phyloP scores from a whole-genome alignment of 192 early-diverging fungal species.

The Backusella parvicylindrica region DNA sequence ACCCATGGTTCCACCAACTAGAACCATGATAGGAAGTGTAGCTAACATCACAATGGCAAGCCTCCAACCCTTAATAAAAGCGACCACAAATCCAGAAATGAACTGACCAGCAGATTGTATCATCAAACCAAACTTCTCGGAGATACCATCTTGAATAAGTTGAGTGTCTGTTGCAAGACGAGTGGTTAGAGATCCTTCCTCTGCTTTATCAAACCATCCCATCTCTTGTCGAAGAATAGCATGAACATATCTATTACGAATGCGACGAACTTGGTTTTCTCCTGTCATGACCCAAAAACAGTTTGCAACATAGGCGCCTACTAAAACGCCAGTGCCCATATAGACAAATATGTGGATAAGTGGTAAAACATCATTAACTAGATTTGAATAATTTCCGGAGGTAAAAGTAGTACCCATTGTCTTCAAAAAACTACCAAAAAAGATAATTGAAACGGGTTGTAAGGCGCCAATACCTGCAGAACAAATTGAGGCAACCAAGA shows the following conservation, averaged over 20 bases:
- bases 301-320: conserved; percentile 59
- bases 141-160: conserved; percentile 84
- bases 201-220: conserved; percentile 78
- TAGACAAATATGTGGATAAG: conserved; percentile 48
- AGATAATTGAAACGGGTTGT: conserved; percentile 28
- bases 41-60: conserved; percentile 79
- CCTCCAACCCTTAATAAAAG: conserved; percentile 77
- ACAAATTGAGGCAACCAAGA: conserved; percentile 3
- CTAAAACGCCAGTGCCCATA: conserved; percentile 56
- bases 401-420: conserved; percentile 1
- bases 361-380: conserved; percentile 11
- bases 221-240: conserved; percentile 84
- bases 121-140: conserved; percentile 78
- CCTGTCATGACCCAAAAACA: conserved; percentile 49
- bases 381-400: background rate
- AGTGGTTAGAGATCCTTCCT: conserved; percentile 80
- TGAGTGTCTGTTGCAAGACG: conserved; percentile 84
- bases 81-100: conserved; percentile 69
- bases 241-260: conserved; percentile 71
- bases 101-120: conserved; percentile 65
- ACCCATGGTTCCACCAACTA: conserved; percentile 33
- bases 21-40: conserved; percentile 70
- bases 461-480: conserved; percentile 26
- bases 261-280: conserved; percentile 57
- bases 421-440: conserved; percentile 29